Evolutionary conservation across 2,329 filamentous ascomycete genomes (phyloP).

Genomic region (Neophaeococcomyces mojaviensis): DNA sequence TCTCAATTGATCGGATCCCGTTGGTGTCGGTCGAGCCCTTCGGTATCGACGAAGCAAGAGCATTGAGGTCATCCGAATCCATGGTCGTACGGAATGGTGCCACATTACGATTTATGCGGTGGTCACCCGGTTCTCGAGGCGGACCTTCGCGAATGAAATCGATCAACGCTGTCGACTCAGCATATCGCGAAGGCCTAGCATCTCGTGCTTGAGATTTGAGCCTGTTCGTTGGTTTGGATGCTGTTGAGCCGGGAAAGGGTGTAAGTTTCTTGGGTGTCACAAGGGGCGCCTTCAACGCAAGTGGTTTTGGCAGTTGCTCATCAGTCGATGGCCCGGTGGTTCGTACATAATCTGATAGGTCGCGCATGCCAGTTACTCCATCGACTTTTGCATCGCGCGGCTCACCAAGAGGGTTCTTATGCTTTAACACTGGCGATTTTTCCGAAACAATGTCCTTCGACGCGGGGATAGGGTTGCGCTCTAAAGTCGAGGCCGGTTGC

Average conservation of each 20-base stretch:
- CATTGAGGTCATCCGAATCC: conserved; percentile 66
- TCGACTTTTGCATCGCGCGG: conserved; percentile 68
- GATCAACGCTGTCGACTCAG: conserved; percentile 77
- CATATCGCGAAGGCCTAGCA: conserved; percentile 53
- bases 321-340: conserved; percentile 65
- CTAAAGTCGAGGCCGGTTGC: not conserved
- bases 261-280: not conserved
- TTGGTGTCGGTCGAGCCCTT: conserved; percentile 40
- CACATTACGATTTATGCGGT: conserved; percentile 71
- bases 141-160: conserved; percentile 91
- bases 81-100: conserved; percentile 79
- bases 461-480: not conserved
- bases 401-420: conserved; percentile 28
- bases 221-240: conserved; percentile 19
- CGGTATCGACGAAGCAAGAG: conserved; percentile 26
- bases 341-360: conserved; percentile 85
- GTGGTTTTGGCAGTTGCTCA: conserved; percentile 18
- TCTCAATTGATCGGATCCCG: conserved; percentile 45
- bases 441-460: not conserved
- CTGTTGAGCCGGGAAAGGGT: not conserved
- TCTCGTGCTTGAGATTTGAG: conserved; percentile 63
- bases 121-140: conserved; percentile 48
- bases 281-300: not conserved
- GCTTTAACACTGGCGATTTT: conserved; percentile 13
- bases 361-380: conserved; percentile 59